Evolutionary conservation across 176 grass and related monocot genomes (phyloP), one percentile per base, ranked within the genome.

Genomic region (Eleusine indica): DNA sequence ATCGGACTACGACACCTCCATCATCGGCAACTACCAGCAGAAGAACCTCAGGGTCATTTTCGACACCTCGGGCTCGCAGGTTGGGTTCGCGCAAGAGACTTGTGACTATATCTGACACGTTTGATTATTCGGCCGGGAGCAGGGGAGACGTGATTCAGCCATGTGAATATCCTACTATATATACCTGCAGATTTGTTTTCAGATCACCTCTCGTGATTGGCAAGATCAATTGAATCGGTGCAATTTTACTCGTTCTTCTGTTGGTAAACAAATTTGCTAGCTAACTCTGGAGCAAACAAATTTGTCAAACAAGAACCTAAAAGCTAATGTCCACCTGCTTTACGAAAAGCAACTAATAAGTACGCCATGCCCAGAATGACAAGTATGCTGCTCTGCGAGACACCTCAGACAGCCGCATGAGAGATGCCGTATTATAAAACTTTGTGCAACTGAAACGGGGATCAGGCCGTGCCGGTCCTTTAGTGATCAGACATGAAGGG

Each of bases 21-120:
- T 98, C 53, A 94, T 98, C 3, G 96, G 96, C 39, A 98, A 95
- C 74, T 98, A 98, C 81, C 96, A 98, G 87, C 96, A 98, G 83
- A 98, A 93, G 85, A 98, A 95, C 77, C 74, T 95, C 30, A 90
- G 96, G 80, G 85, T 98, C 66, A 71, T 94, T 52, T 98, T 93
- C 67, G 96, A 98, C 80, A 93, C 91, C 5, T 11, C 81, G 10
- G 80, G 49, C 4, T 95, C 93, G 15, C 88, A 84, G 73, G 61
- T 98, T 32, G 96, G 93, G 19, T 95, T 98, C 42, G 96, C 91
- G 3, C 86, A 91, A 64, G 96, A 98, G 83, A 71, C 81, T 32
- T 98, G 96, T 86, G 88, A 83, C 72, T 95, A 93, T 74, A 88
- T 88, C 44, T 82, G 79, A 73, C 85, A 25, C 10, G 77, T 51